Base-by-base conservation (phyloP, 2,329 filamentous ascomycete species). In the Fusarium keratoplasticum region DNA sequence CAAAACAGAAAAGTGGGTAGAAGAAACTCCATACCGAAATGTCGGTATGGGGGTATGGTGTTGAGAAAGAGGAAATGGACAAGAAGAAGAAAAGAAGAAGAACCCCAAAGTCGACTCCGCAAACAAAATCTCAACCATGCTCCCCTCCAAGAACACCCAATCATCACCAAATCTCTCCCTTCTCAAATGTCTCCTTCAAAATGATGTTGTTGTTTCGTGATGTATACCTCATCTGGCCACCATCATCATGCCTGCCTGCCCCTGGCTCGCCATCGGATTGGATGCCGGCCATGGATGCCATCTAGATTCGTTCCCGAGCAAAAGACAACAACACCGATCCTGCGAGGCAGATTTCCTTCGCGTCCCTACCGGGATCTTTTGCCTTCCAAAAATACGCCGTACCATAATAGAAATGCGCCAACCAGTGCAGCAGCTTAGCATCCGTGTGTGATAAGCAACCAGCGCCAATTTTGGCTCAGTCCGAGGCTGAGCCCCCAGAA, bases 341-440 rank as follows among this genome's bases (percentile, higher is more conserved):
- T 62, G 54, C 59, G 70, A 75, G 72, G 54, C 72, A 29, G 29
- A 36, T 69, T 50, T 54, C 57, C 62, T 64, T 62, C 52, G 64
- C 69, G 59, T 61, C 47, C 68, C 64, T 27, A 54, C 58, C 62
- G 59, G 47, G 64, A 47, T 42, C 64, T 61, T 69, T 54, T 68
- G 60, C 31, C 64, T 65, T 44, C 70, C 67, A 67, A 75, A 71
- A 66, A 71, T 66, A 77, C 76, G 75, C 76, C 76, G 64, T 70
- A 64, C 65, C 59, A 40, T 67, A 66, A 74, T 70, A 72, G 61
- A 61, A 74, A 74, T 66, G 54, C 66, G 60, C 69, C 70, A 67
- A 75, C 63, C 65, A 77, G 47, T 62, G 42, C 67, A 66, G 42
- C 67, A 66, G 67, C 71, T 57, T 69, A 55, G 61, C 59, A 66